Base-by-base conservation (phyloP, 352 stramenopile species). In the Globisporangium recalcitrans region DNA sequence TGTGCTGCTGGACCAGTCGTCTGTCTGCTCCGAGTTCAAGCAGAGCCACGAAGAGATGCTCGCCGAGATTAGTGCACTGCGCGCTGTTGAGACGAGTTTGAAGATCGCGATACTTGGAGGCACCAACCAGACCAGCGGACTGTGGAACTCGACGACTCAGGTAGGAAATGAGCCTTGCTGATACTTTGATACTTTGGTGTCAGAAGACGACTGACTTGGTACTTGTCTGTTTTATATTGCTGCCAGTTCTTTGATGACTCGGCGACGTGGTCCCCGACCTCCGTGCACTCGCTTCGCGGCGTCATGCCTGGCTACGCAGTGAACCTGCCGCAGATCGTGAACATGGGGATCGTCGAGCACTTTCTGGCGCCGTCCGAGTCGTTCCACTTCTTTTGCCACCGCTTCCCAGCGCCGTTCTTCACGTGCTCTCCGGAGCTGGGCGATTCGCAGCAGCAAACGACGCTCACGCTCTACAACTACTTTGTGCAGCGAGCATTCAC, bases 381-480 rank as follows among this genome's bases (percentile, higher is more conserved):
- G 6, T 91, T 91, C 52, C 78, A 87, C 38, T 95, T 92, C 70
- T 87, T 93, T 52, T 93, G 85, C 51, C 62, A 74, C 14, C 63
- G 68, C 13, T 91, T 81, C 48, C 82, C 85, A 6, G 71, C 77
- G 34, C 70, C 75, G 1, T 88, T 88, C 62, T 87, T 88, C 52
- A 71, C 78, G 0, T 95, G 82, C 51, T 16, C 27, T 3, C 65
- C 77, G 0, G 54, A 56, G 9, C 51, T 68, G 1, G 38, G 60
- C 7, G 29, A 22, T 4, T 2, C 16, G 38, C 38, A 26, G 13
- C n/a, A 64, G 24, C 61, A 60, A 11, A 67, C 55, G 21, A 83
- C 74, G 10, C 71, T 74, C 65, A 62, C 83, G 14, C 69, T 89
- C 13, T 91, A 91, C 74, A 93, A 92, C 60, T 92, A 91, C 63